Base-by-base conservation (phyloP, 352 stramenopile genomes). In the Pythium periplocum region DNA sequence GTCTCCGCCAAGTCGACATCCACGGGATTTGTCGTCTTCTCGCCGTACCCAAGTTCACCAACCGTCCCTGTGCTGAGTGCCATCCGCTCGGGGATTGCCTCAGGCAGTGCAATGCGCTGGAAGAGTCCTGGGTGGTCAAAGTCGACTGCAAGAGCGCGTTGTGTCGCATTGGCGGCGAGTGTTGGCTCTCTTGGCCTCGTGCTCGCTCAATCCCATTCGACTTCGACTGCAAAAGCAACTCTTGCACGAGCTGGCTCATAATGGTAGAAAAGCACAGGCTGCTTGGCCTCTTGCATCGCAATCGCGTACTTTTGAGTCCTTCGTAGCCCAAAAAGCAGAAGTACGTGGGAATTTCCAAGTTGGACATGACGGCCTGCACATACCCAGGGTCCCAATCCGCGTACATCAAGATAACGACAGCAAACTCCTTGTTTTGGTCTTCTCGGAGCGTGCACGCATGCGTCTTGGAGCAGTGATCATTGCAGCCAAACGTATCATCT, bases 321-420 rank as follows among this genome's bases (percentile, higher is more conserved):
- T 50, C 59, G 39, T 81, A 80, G 0, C 72, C 72, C 26, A 83
- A 44, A 45, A 85, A 87, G 58, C 74, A 87, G 37, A 87, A 84
- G 62, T 86, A 87, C 0, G 77, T 69, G 2, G 75, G 75, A 7
- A 87, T 69, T 7, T 60, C 53, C 9, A 75, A 40, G 62, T 86
- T 87, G 11, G 59, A 53, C 11, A 86, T 40, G 10, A 73, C 53
- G 0, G 74, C 61, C 43, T 79, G 71, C 32, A 83, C 61, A 32
- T 75, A 87, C 0, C 66, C 74, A 2, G 56, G 57, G 31, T 86
- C 74, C 35, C 66, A 81, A 6, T 57, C 67, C 35, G 61, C 51
- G 46, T 64, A 60, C 69, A 83, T 83, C 53, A 87, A 62, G 3
- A 59, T 51, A 17, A 87, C 42, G 1, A 83, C 56, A n/a, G 86